A percentile compares a stretch with the other conserved stretches of the same genome.
Conservation (phyloP, 75 land plant species). For the Pseudotsuga menziesii region DNA sequence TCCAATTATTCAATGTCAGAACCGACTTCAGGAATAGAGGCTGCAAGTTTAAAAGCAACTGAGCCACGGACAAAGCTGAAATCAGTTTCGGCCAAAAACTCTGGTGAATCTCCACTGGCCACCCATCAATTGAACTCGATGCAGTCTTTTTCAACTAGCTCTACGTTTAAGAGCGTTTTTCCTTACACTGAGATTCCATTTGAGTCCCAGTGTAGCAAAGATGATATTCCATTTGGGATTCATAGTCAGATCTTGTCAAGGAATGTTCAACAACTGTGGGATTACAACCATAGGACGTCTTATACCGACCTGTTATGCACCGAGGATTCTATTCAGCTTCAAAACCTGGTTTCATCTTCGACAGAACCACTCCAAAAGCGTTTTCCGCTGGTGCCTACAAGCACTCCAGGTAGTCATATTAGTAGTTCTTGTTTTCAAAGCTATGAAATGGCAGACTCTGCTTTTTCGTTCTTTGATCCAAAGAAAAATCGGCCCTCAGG, state of each 20-base stretch:
- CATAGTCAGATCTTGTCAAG: not conserved
- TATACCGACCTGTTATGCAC: not conserved
- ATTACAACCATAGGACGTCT: not conserved
- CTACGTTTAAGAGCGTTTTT: not conserved
- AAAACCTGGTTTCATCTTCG: not conserved
- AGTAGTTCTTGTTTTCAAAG: not conserved
- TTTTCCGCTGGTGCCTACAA: not conserved
- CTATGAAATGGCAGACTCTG: conserved; percentile 2
- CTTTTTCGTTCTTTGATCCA: not conserved
- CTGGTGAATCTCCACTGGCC: not conserved
- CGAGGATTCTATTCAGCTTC: not conserved
- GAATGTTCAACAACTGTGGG: not conserved
- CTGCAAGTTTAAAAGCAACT: not conserved
- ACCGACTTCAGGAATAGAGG: conserved; percentile 48
- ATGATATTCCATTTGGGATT: not conserved
- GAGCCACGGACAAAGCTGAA: conserved; percentile 5
- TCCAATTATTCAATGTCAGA: conserved; percentile 48
- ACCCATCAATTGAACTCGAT: too few species aligned
- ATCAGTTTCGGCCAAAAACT: not conserved
- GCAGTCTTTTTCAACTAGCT: not conserved
- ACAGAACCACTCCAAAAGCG: not conserved
- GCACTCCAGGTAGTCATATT: too few species aligned
- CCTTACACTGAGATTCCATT: not conserved
- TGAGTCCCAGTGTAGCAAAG: not conserved
- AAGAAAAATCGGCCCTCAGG: not conserved